phyloP scores from a whole-genome alignment of 768 basidiomycete genomes.

The Phaffia australis region DNA sequence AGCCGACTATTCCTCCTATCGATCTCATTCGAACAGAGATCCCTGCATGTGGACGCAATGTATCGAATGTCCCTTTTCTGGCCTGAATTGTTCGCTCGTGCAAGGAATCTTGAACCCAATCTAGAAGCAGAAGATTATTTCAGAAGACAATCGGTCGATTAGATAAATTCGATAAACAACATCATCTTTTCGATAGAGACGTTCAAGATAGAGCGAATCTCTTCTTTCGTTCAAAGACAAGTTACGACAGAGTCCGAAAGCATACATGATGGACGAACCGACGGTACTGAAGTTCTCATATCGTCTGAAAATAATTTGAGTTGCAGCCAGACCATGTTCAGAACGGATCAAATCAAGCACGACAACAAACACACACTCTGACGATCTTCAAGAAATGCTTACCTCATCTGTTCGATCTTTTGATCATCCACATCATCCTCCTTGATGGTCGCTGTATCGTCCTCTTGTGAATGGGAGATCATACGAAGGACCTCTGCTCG shows the following conservation, averaged over 20 bases:
- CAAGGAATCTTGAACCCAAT: slow-evolving; percentile 95
- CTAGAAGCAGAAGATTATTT: slow-evolving; percentile 40
- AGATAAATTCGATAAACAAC: neutral
- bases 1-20: slow-evolving; percentile 33
- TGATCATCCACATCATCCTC: slow-evolving; percentile 26
- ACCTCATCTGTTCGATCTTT: slow-evolving; percentile 30
- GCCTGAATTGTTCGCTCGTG: slow-evolving; percentile 69
- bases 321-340: neutral
- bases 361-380: too few species aligned
- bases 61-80: slow-evolving; percentile 40
- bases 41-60: slow-evolving; percentile 42
- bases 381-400: neutral
- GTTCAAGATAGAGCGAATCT: slow-evolving; percentile 6
- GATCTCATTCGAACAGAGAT: slow-evolving; percentile 37
- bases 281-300: slow-evolving; percentile 95
- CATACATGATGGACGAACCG: neutral
- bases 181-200: slow-evolving; percentile 24
- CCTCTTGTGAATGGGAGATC: slow-evolving; percentile 10
- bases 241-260: neutral
- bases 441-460: slow-evolving; percentile 30
- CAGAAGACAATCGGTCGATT: neutral
- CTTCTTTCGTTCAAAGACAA: too few species aligned
- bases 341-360: neutral
- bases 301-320: slow-evolving; percentile 46
- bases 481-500: neutral